Percentiles rank a stretch among this genome's conserved stretches.
Conservation (phyloP, 805 yeast genomes). For the Lachancea kluyveri region DNA sequence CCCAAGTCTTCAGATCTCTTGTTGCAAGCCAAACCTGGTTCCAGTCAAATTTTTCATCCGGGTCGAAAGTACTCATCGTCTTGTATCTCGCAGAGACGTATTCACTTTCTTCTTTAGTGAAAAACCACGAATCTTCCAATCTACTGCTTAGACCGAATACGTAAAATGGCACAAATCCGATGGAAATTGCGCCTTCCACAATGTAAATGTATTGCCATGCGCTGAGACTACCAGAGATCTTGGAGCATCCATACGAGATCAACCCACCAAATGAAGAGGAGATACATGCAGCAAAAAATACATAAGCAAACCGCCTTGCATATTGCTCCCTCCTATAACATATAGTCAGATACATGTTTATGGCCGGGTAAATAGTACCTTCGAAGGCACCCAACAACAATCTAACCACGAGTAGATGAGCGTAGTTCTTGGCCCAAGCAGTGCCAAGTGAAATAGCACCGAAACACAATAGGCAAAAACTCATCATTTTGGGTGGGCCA, state of each 20-base stretch:
- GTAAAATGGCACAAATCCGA: slow-evolving; percentile 33
- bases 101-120: slow-evolving; percentile 35
- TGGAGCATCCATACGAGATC: slow-evolving; percentile 40
- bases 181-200: slow-evolving; percentile 43
- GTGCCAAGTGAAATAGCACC: slow-evolving; percentile 35
- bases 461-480: background rate
- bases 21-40: slow-evolving; percentile 29
- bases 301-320: slow-evolving; percentile 41
- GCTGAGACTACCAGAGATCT: slow-evolving; percentile 35
- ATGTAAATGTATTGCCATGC: slow-evolving; percentile 50
- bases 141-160: slow-evolving; percentile 37
- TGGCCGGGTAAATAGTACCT: slow-evolving; percentile 45
- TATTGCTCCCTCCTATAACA: slow-evolving; percentile 44
- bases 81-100: slow-evolving; percentile 32
- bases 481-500: background rate
- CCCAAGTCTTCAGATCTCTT: slow-evolving; percentile 28
- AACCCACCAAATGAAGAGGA: slow-evolving; percentile 56
- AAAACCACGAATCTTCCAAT: slow-evolving; percentile 34
- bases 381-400: slow-evolving; percentile 48
- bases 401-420: slow-evolving; percentile 40
- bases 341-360: slow-evolving; percentile 41
- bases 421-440: slow-evolving; percentile 37
- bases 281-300: slow-evolving; percentile 47
- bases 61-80: slow-evolving; percentile 30
- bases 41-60: slow-evolving; percentile 35